These are phyloP conservation scores for Suhomyces yuchorum DNA, from an alignment of 1,139 yeast genomes.

Conservation along the genomic window DNA sequence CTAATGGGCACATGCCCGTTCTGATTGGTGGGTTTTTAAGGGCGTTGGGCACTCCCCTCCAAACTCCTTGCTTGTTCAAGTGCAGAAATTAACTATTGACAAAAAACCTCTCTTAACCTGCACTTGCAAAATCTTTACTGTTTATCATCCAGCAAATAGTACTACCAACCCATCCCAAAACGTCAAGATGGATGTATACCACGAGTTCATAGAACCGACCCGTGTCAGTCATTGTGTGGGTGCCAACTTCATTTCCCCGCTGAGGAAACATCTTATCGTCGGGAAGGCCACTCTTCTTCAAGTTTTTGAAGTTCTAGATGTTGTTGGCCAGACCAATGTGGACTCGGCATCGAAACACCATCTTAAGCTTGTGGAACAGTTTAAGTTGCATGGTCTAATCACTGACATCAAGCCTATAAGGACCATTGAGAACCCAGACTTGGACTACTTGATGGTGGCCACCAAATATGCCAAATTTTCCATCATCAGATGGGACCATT, in stretches of 20 bases:
- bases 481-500: slow-evolving; percentile 69
- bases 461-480: slow-evolving; percentile 80
- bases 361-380: slow-evolving; percentile 63
- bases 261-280: slow-evolving; percentile 58
- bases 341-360: slow-evolving; percentile 29
- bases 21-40: neutral
- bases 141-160: slow-evolving; percentile 2
- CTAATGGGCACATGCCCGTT: neutral
- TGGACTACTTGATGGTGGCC: slow-evolving; percentile 67
- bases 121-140: slow-evolving; percentile 11
- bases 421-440: slow-evolving; percentile 49
- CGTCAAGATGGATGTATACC: slow-evolving; percentile 71
- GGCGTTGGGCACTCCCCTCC: neutral
- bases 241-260: slow-evolving; percentile 60
- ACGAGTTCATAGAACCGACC: slow-evolving; percentile 79
- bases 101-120: slow-evolving; percentile 17
- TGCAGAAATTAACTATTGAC: neutral
- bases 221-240: slow-evolving; percentile 64
- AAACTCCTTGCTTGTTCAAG: neutral
- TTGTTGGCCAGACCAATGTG: slow-evolving; percentile 23
- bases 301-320: slow-evolving; percentile 51
- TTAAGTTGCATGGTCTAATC: slow-evolving; percentile 70
- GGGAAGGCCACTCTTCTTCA: slow-evolving; percentile 77
- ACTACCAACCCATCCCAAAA: neutral
- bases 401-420: slow-evolving; percentile 58